phyloP scores from a whole-genome alignment of 2,329 filamentous ascomycete genomes.

The Fusarium subtropicale region DNA sequence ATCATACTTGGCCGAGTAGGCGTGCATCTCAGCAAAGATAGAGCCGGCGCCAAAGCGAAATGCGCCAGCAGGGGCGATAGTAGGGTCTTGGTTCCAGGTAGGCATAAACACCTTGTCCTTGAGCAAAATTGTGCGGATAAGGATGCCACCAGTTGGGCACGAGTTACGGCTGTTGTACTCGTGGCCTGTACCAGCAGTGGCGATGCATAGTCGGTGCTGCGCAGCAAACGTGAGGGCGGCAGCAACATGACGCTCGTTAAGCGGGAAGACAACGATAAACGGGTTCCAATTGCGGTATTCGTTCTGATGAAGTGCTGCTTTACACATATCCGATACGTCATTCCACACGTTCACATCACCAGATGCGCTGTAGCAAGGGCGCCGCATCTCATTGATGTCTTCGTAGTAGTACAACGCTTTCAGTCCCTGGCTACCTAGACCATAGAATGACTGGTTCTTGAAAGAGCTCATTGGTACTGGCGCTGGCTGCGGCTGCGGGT shows the following conservation, averaged over 20 bases:
- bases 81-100: background rate
- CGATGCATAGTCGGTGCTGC: background rate
- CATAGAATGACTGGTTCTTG: slow-evolving; percentile 1
- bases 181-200: slow-evolving; percentile 6
- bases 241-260: slow-evolving; percentile 2
- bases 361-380: background rate
- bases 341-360: background rate
- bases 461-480: background rate
- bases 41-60: background rate
- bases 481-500: background rate
- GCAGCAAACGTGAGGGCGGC: slow-evolving; percentile 1
- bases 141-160: slow-evolving; percentile 9
- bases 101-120: background rate
- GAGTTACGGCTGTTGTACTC: slow-evolving; percentile 13
- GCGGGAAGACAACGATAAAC: background rate
- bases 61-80: background rate
- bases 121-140: slow-evolving; percentile 7
- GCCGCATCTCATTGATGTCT: background rate
- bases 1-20: background rate
- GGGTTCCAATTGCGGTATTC: slow-evolving; percentile 13
- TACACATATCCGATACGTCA: background rate
- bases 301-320: slow-evolving; percentile 4
- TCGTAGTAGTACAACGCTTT: slow-evolving; percentile 1
- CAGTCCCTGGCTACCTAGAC: background rate
- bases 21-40: slow-evolving; percentile 4